Evolutionary conservation across 768 basidiomycete species (phyloP).

Genomic region (Chalciporus pseudorubinellus): DNA sequence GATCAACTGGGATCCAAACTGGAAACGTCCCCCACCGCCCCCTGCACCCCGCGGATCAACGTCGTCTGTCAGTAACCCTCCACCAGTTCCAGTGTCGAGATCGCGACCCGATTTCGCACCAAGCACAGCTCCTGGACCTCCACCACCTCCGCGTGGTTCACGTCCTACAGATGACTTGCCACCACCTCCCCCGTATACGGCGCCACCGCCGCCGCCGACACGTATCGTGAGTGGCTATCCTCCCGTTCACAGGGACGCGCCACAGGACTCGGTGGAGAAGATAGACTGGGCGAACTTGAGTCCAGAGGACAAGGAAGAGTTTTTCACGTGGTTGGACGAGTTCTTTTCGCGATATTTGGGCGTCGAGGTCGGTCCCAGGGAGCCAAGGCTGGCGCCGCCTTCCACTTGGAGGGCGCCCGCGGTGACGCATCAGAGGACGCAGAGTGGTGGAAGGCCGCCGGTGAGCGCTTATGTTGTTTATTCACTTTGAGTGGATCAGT

Average conservation of each 20-base stretch:
- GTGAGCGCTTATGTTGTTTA: slow-evolving; percentile 14
- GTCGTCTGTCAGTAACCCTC: slow-evolving; percentile 12
- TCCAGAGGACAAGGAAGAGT: slow-evolving; percentile 62
- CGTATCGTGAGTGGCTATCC: slow-evolving; percentile 27
- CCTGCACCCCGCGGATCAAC: slow-evolving; percentile 20
- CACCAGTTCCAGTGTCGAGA: slow-evolving; percentile 39
- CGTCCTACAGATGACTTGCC: slow-evolving; percentile 11
- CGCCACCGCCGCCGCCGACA: slow-evolving; percentile 27
- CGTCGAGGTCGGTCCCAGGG: slow-evolving; percentile 20
- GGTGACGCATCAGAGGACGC: not conserved
- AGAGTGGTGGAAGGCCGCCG: slow-evolving; percentile 4
- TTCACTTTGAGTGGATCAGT: not conserved
- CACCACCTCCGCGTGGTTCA: slow-evolving; percentile 9
- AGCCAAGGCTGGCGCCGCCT: not conserved
- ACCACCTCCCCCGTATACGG: slow-evolving; percentile 14
- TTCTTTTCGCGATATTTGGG: slow-evolving; percentile 57
- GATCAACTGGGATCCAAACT: slow-evolving; percentile 60
- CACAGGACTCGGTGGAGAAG: slow-evolving; percentile 7
- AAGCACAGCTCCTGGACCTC: slow-evolving; percentile 10
- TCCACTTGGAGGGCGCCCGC: not conserved
- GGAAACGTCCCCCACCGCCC: slow-evolving; percentile 49
- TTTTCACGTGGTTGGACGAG: slow-evolving; percentile 81
- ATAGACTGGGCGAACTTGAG: slow-evolving; percentile 74
- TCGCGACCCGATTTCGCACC: slow-evolving; percentile 16
- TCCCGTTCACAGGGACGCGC: slow-evolving; percentile 7